phyloP scores from a whole-genome alignment of 176 grass and related monocot genomes.

The Eragrostis curvula region DNA sequence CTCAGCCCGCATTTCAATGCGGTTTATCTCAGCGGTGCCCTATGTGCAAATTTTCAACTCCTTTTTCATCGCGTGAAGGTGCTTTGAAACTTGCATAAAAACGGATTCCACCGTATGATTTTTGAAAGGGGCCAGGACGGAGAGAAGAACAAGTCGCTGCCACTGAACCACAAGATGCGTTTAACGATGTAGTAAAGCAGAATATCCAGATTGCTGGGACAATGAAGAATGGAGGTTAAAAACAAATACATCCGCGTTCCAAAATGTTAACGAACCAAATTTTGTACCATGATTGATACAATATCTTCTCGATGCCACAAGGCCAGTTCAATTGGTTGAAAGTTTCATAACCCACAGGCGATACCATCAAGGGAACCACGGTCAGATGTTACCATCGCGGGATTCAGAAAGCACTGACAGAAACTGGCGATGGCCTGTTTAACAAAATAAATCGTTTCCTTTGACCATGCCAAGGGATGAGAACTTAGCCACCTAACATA shows the following conservation, averaged over 20 bases:
- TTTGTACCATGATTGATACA: background rate
- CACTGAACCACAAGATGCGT: background rate
- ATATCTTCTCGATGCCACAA: background rate
- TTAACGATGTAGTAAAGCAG: background rate
- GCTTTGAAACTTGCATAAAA: background rate
- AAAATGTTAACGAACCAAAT: conserved; percentile 4
- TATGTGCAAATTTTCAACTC: too few relatives aligned
- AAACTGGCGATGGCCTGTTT: background rate
- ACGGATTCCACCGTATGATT: background rate
- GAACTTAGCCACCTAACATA: conserved; percentile 21
- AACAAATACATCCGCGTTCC: background rate
- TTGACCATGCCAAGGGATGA: conserved; percentile 10
- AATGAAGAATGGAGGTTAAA: background rate
- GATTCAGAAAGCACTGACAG: too few relatives aligned
- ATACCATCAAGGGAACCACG: background rate
- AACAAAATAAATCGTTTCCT: conserved; percentile 8
- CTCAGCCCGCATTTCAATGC: too few relatives aligned
- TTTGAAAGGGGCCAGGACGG: background rate
- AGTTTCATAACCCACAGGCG: background rate
- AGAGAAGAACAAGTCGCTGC: background rate
- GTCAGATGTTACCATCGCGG: conserved; percentile 36
- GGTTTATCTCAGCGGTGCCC: too few relatives aligned
- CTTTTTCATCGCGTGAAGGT: background rate
- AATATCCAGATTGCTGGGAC: background rate
- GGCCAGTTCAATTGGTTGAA: background rate